Evolutionary conservation across 768 basidiomycete species (phyloP).

Genomic region (Suillus subluteus): DNA sequence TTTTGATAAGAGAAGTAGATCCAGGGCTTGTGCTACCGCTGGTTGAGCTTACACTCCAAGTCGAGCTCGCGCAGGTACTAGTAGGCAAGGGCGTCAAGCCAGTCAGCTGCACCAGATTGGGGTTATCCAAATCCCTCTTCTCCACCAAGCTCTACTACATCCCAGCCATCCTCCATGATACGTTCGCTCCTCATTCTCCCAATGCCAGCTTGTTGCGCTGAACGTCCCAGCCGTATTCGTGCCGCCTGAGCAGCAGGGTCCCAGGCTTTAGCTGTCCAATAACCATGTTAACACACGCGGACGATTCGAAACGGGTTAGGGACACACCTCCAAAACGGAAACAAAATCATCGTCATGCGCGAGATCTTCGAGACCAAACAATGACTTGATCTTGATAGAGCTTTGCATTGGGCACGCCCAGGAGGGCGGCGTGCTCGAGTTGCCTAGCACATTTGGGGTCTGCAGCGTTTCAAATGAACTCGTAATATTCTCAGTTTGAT

Average conservation of each 20-base stretch:
- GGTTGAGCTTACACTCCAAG: too few relatives aligned
- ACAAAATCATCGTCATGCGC: slow-evolving; percentile 80
- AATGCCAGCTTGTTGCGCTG: slow-evolving; percentile 13
- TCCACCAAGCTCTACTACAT: slow-evolving; percentile 42
- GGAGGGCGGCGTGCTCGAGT: slow-evolving; percentile 58
- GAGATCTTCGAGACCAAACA: slow-evolving; percentile 76
- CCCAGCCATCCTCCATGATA: slow-evolving; percentile 51
- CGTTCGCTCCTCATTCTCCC: slow-evolving; percentile 27
- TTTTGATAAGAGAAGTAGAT: too few relatives aligned
- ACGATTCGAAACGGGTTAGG: slow-evolving; percentile 24
- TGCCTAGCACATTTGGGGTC: slow-evolving; percentile 63
- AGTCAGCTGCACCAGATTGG: too few relatives aligned
- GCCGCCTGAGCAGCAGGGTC: slow-evolving; percentile 60
- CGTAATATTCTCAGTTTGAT: slow-evolving; percentile 87
- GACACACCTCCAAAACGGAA: slow-evolving; percentile 59
- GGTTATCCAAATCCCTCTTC: slow-evolving; percentile 22
- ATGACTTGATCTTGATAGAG: slow-evolving; percentile 60
- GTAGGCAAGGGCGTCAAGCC: too few relatives aligned
- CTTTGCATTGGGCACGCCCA: slow-evolving; percentile 51
- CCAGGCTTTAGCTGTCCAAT: slow-evolving; percentile 90
- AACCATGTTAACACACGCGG: slow-evolving; percentile 31
- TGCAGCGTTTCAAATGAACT: slow-evolving; percentile 73
- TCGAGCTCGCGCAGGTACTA: too few relatives aligned
- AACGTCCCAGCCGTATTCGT: slow-evolving; percentile 25
- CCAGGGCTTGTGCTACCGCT: too few relatives aligned